A percentile compares a stretch with the other conserved stretches of the same genome.
Conservation (phyloP, 192 early-diverging fungal genomes). For the Dissophora ornata region DNA sequence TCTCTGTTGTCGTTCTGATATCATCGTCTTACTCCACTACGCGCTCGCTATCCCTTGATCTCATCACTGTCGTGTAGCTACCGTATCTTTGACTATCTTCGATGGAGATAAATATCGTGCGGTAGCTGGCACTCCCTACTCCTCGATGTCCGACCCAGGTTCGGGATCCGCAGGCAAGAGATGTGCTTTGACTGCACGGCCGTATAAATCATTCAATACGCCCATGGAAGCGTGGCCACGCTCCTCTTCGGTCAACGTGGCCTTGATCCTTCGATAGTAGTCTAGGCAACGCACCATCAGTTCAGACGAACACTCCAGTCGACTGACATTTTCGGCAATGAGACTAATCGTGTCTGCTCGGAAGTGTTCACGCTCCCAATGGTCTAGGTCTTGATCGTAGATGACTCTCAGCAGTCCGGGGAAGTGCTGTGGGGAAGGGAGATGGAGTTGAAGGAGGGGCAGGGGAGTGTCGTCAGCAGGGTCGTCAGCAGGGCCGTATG, state of each 20-base stretch:
- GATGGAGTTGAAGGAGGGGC: slow-evolving; percentile 11
- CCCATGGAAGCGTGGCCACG: neutral
- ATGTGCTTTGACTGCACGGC: neutral
- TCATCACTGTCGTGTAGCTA: no score
- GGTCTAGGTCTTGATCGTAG: slow-evolving; percentile 12
- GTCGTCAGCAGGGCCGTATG: no score
- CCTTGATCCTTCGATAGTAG: slow-evolving; percentile 14
- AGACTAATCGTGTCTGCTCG: slow-evolving; percentile 2
- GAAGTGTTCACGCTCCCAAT: slow-evolving; percentile 10
- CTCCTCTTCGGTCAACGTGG: neutral
- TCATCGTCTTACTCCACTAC: no score
- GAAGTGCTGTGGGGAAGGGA: slow-evolving; percentile 21
- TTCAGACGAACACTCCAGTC: slow-evolving; percentile 11
- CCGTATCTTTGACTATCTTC: no score
- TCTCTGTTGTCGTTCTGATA: no score
- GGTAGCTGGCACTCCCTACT: neutral
- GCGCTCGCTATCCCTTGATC: no score
- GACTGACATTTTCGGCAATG: slow-evolving; percentile 11
- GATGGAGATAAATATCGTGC: no score
- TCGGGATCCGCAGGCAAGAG: neutral
- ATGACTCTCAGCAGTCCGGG: slow-evolving; percentile 12
- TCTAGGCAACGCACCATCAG: slow-evolving; percentile 29
- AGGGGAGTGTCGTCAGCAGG: neutral
- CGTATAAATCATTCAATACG: neutral
- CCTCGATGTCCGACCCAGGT: neutral